Evolutionary conservation across 768 basidiomycete species (phyloP).

Genomic region (Chlorophyllum brunneum): DNA sequence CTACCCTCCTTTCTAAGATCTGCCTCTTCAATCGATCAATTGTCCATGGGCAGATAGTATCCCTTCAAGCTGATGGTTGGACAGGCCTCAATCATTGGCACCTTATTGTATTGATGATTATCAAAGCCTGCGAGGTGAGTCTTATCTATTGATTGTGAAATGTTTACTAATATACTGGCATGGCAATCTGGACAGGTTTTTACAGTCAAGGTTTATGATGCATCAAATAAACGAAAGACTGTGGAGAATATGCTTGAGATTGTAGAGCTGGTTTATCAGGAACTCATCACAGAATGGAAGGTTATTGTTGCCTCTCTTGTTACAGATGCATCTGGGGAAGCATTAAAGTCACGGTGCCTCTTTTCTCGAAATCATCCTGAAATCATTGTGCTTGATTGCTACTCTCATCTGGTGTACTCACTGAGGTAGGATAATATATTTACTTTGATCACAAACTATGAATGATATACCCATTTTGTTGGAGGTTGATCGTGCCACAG

Average conservation of each 20-base stretch:
- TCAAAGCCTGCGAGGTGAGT: neutral
- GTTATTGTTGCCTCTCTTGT: constrained; percentile 24
- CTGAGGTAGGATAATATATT: too few relatives aligned
- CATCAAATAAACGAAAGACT: constrained; percentile 26
- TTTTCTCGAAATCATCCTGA: constrained; percentile 13
- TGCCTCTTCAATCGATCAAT: neutral
- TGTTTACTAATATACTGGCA: constrained; percentile 1
- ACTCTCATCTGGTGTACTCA: constrained; percentile 22
- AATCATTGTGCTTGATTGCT: constrained; percentile 21
- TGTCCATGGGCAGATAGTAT: constrained; percentile 17
- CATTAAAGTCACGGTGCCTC: constrained; percentile 18
- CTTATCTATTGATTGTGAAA: neutral
- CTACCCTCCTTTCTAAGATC: constrained; percentile 5
- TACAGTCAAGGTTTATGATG: constrained; percentile 27
- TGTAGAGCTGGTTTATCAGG: constrained; percentile 15
- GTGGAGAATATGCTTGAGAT: constrained; percentile 26
- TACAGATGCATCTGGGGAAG: constrained; percentile 34
- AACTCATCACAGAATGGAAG: constrained; percentile 23
- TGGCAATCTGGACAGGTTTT: constrained; percentile 19
- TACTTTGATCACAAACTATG: neutral
- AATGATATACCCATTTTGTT: neutral
- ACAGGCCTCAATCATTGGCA: constrained; percentile 28
- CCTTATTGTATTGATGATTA: constrained; percentile 28
- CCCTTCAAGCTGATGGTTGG: constrained; percentile 33
- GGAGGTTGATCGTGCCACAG: constrained; percentile 18